phyloP scores from a whole-genome alignment of 2,329 filamentous ascomycete species.

The Cephalotrichum gorgonifer region DNA sequence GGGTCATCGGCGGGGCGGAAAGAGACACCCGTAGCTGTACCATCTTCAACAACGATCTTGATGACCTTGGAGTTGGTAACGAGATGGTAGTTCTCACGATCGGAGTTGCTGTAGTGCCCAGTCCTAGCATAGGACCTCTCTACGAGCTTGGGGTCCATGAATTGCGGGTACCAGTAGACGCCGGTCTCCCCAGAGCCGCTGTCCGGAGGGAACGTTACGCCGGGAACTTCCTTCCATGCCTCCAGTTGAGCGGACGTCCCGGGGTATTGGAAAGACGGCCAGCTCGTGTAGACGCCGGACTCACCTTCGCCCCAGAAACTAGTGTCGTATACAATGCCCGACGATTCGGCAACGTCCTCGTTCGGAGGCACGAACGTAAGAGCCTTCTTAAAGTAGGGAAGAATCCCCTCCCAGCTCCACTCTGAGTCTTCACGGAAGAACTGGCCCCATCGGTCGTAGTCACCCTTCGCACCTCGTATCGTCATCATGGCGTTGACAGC shows the following conservation, averaged over 20 bases:
- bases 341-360: slow-evolving; percentile 9
- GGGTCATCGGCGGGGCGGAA: slow-evolving; percentile 8
- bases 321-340: slow-evolving; percentile 18
- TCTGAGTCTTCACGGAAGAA: slow-evolving; percentile 18
- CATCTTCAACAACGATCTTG: slow-evolving; percentile 12
- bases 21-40: slow-evolving; percentile 16
- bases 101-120: slow-evolving; percentile 17
- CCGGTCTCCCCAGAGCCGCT: slow-evolving; percentile 27
- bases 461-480: slow-evolving; percentile 19
- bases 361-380: slow-evolving; percentile 16
- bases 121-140: slow-evolving; percentile 27
- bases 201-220: slow-evolving; percentile 25
- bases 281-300: slow-evolving; percentile 23
- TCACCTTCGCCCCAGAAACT: slow-evolving; percentile 24
- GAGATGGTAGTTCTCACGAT: slow-evolving; percentile 15
- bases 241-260: slow-evolving; percentile 19
- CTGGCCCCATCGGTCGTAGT: slow-evolving; percentile 17
- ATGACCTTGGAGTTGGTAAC: slow-evolving; percentile 14
- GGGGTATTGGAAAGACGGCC: slow-evolving; percentile 27
- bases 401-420: slow-evolving; percentile 13
- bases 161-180: slow-evolving; percentile 30
- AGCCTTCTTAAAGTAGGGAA: slow-evolving; percentile 16
- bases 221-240: slow-evolving; percentile 25
- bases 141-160: slow-evolving; percentile 24
- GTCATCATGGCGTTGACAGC: slow-evolving; percentile 25